Percentiles rank a stretch among this genome's conserved stretches.
Evolutionary conservation across 495 filamentous ascomycete species (phyloP).

Genomic region (Tuber brumale): DNA sequence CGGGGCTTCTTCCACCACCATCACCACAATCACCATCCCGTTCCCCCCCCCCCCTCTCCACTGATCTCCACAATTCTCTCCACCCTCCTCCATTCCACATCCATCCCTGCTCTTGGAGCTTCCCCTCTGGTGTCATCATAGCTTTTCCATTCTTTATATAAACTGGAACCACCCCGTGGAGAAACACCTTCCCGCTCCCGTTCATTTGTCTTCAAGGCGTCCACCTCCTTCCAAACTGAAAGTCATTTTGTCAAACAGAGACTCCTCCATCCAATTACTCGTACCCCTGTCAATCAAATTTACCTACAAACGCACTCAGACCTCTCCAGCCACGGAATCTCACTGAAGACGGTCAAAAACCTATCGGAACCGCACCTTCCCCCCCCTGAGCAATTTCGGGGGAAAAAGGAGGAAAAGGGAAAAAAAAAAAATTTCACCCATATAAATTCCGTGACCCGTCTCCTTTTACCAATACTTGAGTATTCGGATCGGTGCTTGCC

Average conservation of each 20-base stretch:
- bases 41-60: neutral
- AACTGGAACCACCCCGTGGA: slow-evolving; percentile 22
- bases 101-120: neutral
- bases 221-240: neutral
- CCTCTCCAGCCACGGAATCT: slow-evolving; percentile 6
- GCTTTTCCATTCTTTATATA: slow-evolving; percentile 27
- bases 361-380: slow-evolving; percentile 11
- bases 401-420: neutral
- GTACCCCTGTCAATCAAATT: slow-evolving; percentile 7
- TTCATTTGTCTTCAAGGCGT: slow-evolving; percentile 24
- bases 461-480: neutral
- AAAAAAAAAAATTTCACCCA: slow-evolving; percentile 10
- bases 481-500: neutral
- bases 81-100: neutral
- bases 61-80: neutral
- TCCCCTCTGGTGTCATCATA: slow-evolving; percentile 5
- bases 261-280: neutral
- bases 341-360: neutral
- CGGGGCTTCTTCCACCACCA: neutral
- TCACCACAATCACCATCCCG: neutral
- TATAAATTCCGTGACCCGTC: neutral
- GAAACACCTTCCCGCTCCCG: slow-evolving; percentile 17
- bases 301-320: neutral
- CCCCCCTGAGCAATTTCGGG: slow-evolving; percentile 10
- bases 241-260: slow-evolving; percentile 20